Conservation (phyloP, 2,329 filamentous ascomycete species). For the Fusarium chuoi region DNA sequence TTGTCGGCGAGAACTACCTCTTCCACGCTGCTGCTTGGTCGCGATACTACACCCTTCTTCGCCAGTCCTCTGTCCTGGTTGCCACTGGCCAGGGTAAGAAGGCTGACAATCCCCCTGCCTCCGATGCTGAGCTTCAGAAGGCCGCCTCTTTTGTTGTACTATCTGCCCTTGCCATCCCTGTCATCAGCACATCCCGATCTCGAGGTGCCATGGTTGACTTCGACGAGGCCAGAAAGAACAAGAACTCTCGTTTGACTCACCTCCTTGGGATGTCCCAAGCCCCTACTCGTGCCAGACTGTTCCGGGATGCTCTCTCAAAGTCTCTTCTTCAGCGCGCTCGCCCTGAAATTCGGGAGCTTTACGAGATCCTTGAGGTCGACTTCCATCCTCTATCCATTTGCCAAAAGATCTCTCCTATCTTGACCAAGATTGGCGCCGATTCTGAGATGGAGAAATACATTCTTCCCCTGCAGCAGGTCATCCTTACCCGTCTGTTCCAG, state of each 20-base stretch:
- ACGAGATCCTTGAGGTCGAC: conserved; percentile 98
- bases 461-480: conserved; percentile 94
- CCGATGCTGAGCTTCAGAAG: conserved; percentile 90
- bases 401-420: conserved; percentile 97
- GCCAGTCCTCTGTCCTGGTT: conserved; percentile 85
- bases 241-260: conserved; percentile 97
- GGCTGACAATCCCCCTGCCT: conserved; percentile 90
- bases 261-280: conserved; percentile 91
- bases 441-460: conserved; percentile 98
- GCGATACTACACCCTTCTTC: conserved; percentile 95
- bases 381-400: conserved; percentile 99
- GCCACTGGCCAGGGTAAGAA: conserved; percentile 89
- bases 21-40: conserved; percentile 99
- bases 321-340: conserved; percentile 90
- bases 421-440: conserved; percentile 91
- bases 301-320: conserved; percentile 96
- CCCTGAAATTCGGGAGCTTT: conserved; percentile 95
- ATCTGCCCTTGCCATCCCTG: conserved; percentile 95
- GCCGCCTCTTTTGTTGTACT: conserved; percentile 95
- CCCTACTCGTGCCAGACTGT: conserved; percentile 88
- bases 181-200: conserved; percentile 98
- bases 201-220: conserved; percentile 96
- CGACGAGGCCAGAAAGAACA: conserved; percentile 97
- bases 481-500: conserved; percentile 97
- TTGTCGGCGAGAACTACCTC: conserved; percentile 98